Evolutionary conservation across 2,329 filamentous ascomycete genomes (phyloP).

Genomic region (Helicocarpus griseus): DNA sequence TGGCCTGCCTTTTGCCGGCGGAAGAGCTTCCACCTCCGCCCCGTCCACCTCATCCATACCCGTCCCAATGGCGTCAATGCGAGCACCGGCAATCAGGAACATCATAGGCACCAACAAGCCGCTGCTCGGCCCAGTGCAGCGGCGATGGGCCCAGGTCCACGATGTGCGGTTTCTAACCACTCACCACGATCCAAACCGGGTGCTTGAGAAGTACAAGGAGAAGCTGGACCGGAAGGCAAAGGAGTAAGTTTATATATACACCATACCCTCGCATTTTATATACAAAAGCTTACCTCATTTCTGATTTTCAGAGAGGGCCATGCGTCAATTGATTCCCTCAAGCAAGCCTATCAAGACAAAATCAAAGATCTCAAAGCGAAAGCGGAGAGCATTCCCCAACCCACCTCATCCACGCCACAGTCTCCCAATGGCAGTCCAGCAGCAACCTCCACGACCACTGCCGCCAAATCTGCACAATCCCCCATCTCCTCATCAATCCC

Average conservation of each 20-base stretch:
- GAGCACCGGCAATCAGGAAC: slow-evolving; percentile 6
- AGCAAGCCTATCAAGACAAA: slow-evolving; percentile 73
- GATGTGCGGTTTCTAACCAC: slow-evolving; percentile 85
- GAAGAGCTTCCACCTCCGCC: background rate
- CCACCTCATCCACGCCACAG: slow-evolving; percentile 5
- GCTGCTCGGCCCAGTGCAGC: slow-evolving; percentile 40
- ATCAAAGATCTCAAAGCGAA: slow-evolving; percentile 58
- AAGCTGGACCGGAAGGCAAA: slow-evolving; percentile 78
- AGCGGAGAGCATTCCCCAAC: slow-evolving; percentile 31
- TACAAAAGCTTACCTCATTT: background rate
- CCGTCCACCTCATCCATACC: background rate
- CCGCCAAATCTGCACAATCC: slow-evolving; percentile 17
- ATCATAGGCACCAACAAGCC: slow-evolving; percentile 5
- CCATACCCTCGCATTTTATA: background rate
- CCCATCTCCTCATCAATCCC: slow-evolving; percentile 20
- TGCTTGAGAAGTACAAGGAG: slow-evolving; percentile 76
- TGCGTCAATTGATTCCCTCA: slow-evolving; percentile 50
- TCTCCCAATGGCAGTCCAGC: slow-evolving; percentile 10
- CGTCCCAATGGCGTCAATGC: slow-evolving; percentile 8
- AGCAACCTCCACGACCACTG: slow-evolving; percentile 25
- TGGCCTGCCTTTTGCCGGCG: background rate
- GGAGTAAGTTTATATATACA: slow-evolving; percentile 36
- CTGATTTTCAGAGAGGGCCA: slow-evolving; percentile 50
- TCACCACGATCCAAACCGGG: slow-evolving; percentile 52
- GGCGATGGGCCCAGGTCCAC: slow-evolving; percentile 83